Evolutionary conservation across 2,329 filamentous ascomycete species (phyloP).

Genomic region (Dendrostoma leiphaemia): DNA sequence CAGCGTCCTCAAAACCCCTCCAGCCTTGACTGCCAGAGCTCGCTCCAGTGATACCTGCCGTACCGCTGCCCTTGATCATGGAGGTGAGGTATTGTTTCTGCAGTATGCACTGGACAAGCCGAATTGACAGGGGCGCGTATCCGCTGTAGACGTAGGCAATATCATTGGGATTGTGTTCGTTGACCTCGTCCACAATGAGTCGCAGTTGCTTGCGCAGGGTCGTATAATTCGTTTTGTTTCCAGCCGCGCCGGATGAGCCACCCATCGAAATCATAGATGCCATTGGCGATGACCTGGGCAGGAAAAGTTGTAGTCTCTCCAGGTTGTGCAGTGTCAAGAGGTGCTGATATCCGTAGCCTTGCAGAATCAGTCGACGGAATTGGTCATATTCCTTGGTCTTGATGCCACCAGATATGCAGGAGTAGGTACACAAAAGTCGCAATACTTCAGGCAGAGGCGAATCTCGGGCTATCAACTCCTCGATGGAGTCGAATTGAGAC

Average conservation of each 20-base stretch:
- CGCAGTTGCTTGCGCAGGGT: conserved; percentile 82
- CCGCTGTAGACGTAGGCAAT: conserved; percentile 98
- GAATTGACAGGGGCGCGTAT: conserved; percentile 88
- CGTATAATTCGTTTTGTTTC: conserved; percentile 84
- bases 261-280: conserved; percentile 79
- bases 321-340: conserved; percentile 83
- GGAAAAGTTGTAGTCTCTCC: conserved; percentile 84
- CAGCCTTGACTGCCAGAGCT: conserved; percentile 72
- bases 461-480: conserved; percentile 90
- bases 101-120: conserved; percentile 86
- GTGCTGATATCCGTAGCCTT: conserved; percentile 95
- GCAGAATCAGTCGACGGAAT: conserved; percentile 83
- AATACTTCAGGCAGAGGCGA: conserved; percentile 79
- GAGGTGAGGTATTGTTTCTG: conserved; percentile 83
- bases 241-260: conserved; percentile 53
- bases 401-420: conserved; percentile 83
- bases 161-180: conserved; percentile 90
- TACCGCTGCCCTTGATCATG: conserved; percentile 62
- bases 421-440: conserved; percentile 85
- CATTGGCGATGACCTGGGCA: conserved; percentile 72
- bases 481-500: conserved; percentile 85
- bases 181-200: conserved; percentile 93
- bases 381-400: conserved; percentile 84
- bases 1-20: conserved; percentile 88
- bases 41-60: conserved; percentile 43